Evolutionary conservation across 2,329 filamentous ascomycete species (phyloP), one percentile per base, ranked within the genome.

Genomic region (Trichothecium roseum): DNA sequence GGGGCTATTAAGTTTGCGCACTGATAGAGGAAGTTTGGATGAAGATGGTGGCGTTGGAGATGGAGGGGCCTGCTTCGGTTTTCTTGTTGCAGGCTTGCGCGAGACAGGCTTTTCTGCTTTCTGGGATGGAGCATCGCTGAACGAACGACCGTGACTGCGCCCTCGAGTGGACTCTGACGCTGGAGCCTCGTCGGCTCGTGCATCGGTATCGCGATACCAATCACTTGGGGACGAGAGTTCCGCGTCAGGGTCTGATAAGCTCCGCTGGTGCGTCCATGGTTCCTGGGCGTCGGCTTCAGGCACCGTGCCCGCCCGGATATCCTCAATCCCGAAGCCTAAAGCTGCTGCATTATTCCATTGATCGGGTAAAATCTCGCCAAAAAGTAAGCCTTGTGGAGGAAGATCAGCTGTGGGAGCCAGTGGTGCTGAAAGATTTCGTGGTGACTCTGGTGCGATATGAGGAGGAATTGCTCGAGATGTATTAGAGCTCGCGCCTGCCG

Each of bases 361-460:
- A 27, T 74, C 65, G n/a, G 74, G 69, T 18, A 77, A 60, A 45
- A 88, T 71, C 55, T 88, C 84, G 27, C 84, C 84, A 59, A 89
- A 89, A 15, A 88, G 60, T 26, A 84, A 72, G 41, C 69, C 69
- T 36, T 67, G 64, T 32, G 62, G 45, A 42, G 55, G 54, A 22
- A 48, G 52, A 34, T 44, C 47, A 46, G 42, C 54, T 52, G 45
- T 42, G 52, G 60, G 49, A 44, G 57, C 51, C 29, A 50, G 45
- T 35, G 45, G 42, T 42, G 54, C 39, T 54, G 52, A 41, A 29
- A 54, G 54, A 49, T 52, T 56, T 46, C 42, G 50, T 47, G 45
- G 51, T 35, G 51, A 49, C 39, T 54, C 52, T 35, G 48, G 49
- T 37, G 50, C 42, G 26, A 57, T 41, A 37, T 50, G 30, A 2